Base-by-base conservation (phyloP, 192 early-diverging fungal species). In the Backusella australiensis region DNA sequence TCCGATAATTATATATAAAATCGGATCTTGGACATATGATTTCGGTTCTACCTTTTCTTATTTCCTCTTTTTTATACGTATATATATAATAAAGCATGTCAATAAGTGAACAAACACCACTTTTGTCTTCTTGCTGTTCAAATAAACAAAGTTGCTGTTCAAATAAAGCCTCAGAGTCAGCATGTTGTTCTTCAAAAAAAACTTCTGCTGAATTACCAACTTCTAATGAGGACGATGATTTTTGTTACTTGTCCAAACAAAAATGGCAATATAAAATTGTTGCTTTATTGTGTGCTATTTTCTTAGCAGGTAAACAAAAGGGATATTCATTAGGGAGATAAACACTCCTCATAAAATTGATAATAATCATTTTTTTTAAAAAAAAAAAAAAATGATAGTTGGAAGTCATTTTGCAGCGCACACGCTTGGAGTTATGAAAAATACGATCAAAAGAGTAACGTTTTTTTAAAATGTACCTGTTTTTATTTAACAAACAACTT, bases 351-450 rank as follows among this genome's bases (percentile, higher is more conserved):
- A 59, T 11, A 35, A 39, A 26, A 42, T 26, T 38, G 6, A 19
- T 14, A 36, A 68, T 68, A 68, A n/a, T 7, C 17, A 35, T 67
- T 9, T 39, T 39, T 39, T 39, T 9, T 6, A 7, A 36, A 38
- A 68, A 68, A 36, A 38, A 68, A 68, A 36, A 29, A 29, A n/a
- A 26, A 32, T 65, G 19, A 36, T 70, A 91, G 86, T 94, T 69
- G 92, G 92, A 44, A 91, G 87, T 41, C 93, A 94, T 81, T 94
- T 90, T 81, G 89, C 91, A 17, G 85, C 88, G 23, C 93, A 93
- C 56, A 91, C 92, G 53, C 84, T 93, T 26, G 89, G 93, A 4
- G 90, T 91, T 11, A 78, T 94, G 76, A 94, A 94, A 71, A 87
- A 89, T 59, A 93, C 90, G 9, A 82, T 94, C 56, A 94, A 93